Percentiles rank a stretch among this genome's conserved stretches.
Evolutionary conservation across 495 filamentous ascomycete genomes (phyloP).

Genomic region (Daldinia decipiens): DNA sequence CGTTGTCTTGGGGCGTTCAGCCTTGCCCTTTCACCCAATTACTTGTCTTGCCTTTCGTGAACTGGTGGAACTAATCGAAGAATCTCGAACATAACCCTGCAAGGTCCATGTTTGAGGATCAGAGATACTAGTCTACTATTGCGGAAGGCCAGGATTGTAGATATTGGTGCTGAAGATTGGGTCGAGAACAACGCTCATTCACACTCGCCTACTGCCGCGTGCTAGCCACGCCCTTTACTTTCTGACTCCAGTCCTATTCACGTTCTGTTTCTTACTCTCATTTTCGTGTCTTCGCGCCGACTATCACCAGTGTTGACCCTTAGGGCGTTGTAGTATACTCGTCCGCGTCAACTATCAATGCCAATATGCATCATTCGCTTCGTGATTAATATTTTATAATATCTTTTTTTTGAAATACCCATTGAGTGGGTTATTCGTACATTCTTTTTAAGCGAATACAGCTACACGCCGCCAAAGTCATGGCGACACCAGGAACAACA

Average conservation of each 20-base stretch:
- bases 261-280: conserved; percentile 22
- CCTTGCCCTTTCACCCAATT: conserved; percentile 38
- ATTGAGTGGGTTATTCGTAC: conserved; percentile 63
- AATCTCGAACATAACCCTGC: conserved; percentile 46
- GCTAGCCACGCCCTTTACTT: conserved; percentile 20
- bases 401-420: conserved; percentile 43
- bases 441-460: conserved; percentile 32
- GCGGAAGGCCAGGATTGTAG: conserved; percentile 29
- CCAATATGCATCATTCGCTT: conserved; percentile 50
- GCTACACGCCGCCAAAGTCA: conserved; percentile 48
- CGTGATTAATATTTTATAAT: conserved; percentile 44
- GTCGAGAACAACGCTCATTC: conserved; percentile 14
- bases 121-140: conserved; percentile 37
- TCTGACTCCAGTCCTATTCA: conserved; percentile 17
- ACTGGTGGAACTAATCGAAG: conserved; percentile 32
- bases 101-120: conserved; percentile 47
- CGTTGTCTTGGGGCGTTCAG: conserved; percentile 35
- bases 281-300: conserved; percentile 22
- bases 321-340: conserved; percentile 38
- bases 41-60: conserved; percentile 22
- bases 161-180: conserved; percentile 25
- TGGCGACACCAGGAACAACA: conserved; percentile 58
- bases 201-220: conserved; percentile 30
- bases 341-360: conserved; percentile 25
- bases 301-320: conserved; percentile 32